Evolutionary conservation across 148 eudicot species (phyloP), one percentile per base, ranked within the genome.

Genomic region (Nyssa sinensis): DNA sequence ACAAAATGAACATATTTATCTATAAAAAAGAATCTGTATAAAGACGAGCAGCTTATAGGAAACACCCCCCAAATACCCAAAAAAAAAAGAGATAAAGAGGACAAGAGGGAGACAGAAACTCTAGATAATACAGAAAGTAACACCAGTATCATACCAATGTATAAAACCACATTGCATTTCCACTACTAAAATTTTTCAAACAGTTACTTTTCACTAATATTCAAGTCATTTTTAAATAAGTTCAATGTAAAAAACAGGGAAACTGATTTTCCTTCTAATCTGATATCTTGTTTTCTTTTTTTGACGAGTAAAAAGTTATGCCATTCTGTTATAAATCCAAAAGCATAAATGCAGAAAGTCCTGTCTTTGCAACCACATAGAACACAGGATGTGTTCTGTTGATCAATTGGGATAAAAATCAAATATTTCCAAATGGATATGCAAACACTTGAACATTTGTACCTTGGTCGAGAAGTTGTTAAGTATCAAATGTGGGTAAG

Each of bases 401-500:
- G n/a, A n/a, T n/a, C n/a, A n/a, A n/a, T n/a, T n/a, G n/a, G n/a
- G n/a, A 30, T 57, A 28, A 24, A 28, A 27, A 14, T n/a, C 7
- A 35, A n/a, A 24, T 25, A 49, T 23, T 57, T 57, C 24, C 28
- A 31, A 37, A 55, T 55, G 59, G 59, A 55, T 21, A n/a, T 55
- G 21, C 3, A 4, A 57, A 32, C 21, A 49, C 29, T 12, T 23
- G n/a, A 19, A 63, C 8, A 33, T 30, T 23, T 27, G 62, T 82
- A 91, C 99, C 90, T 95, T 85, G 41, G 96, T 84, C 6, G 86
- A 79, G 79, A 95, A 93, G 80, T 95, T 95, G 69, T 88, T 75
- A 23, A 91, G 87, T 72, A 95, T 82, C 70, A 95, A 81, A 89
- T 90, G 97, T 41, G 99, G 99, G 79, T 92, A 87, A 62, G 88